phyloP scores from a whole-genome alignment of 129 eudicot species.

The Centella asiatica region DNA sequence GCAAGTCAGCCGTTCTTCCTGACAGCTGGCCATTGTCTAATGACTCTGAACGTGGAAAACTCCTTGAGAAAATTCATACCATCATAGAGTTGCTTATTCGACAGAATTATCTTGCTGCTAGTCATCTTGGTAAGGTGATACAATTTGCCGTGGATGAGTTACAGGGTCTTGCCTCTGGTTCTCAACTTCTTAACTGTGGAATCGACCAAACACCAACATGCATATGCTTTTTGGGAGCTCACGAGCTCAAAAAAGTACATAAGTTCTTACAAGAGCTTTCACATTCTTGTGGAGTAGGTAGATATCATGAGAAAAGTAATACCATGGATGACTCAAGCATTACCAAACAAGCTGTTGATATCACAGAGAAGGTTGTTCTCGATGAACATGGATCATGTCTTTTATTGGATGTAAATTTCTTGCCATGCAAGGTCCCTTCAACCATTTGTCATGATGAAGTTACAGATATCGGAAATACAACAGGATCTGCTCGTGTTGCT shows the following conservation, averaged over 20 bases:
- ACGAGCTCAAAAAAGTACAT: slow-evolving; percentile 68
- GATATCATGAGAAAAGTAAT: slow-evolving; percentile 54
- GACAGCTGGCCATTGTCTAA: slow-evolving; percentile 74
- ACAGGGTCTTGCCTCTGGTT: slow-evolving; percentile 28
- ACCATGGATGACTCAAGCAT: slow-evolving; percentile 33
- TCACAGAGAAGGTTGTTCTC: slow-evolving; percentile 42
- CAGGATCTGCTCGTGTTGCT: slow-evolving; percentile 13
- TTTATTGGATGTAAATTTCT: slow-evolving; percentile 49
- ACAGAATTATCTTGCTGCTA: slow-evolving; percentile 65
- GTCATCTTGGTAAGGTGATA: slow-evolving; percentile 76
- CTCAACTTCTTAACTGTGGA: slow-evolving; percentile 58
- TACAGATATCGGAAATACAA: slow-evolving; percentile 17
- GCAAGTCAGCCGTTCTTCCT: slow-evolving; percentile 38
- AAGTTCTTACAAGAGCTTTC: slow-evolving; percentile 67
- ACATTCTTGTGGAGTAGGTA: slow-evolving; percentile 65
- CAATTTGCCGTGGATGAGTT: slow-evolving; percentile 82
- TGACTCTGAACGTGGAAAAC: slow-evolving; percentile 73
- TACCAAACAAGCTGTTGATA: slow-evolving; percentile 20
- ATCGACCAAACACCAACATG: slow-evolving; percentile 71
- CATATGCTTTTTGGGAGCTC: slow-evolving; percentile 79
- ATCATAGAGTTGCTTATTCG: slow-evolving; percentile 50
- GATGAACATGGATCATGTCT: slow-evolving; percentile 58
- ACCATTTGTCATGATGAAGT: slow-evolving; percentile 15
- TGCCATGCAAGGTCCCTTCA: slow-evolving; percentile 27
- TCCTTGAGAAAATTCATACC: slow-evolving; percentile 69